Evolutionary conservation across 2,329 filamentous ascomycete species (phyloP).

Genomic region (Colletotrichum noveboracense): DNA sequence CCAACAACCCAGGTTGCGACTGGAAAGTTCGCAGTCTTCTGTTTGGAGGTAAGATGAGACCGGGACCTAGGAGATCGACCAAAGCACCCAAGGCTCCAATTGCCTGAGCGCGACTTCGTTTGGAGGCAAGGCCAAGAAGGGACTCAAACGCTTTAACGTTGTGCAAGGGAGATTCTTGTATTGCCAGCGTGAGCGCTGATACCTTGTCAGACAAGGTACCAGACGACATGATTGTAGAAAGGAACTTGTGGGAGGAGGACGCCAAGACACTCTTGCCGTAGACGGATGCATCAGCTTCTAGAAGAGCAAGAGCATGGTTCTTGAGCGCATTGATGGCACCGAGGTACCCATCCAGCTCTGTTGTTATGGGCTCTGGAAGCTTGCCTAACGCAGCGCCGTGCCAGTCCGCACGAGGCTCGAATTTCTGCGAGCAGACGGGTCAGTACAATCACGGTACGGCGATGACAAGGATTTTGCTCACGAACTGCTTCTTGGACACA

Average conservation of each 20-base stretch:
- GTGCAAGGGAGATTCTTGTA: slow-evolving; percentile 96
- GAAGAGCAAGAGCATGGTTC: slow-evolving; percentile 73
- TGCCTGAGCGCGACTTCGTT: slow-evolving; percentile 91
- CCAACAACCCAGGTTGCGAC: slow-evolving; percentile 77
- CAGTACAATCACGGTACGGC: neutral
- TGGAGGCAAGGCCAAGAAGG: slow-evolving; percentile 81
- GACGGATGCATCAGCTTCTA: slow-evolving; percentile 77
- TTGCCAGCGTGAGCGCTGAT: slow-evolving; percentile 89
- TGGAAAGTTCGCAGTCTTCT: slow-evolving; percentile 82
- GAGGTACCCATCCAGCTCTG: slow-evolving; percentile 48
- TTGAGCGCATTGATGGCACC: slow-evolving; percentile 59
- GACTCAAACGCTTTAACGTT: slow-evolving; percentile 89
- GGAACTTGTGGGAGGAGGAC: slow-evolving; percentile 91
- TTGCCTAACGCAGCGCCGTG: slow-evolving; percentile 49
- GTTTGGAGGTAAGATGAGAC: slow-evolving; percentile 81
- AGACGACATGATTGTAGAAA: slow-evolving; percentile 95
- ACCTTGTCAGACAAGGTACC: slow-evolving; percentile 97
- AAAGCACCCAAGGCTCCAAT: slow-evolving; percentile 91
- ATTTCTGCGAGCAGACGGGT: slow-evolving; percentile 42
- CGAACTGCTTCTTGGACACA: slow-evolving; percentile 47
- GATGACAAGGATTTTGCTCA: slow-evolving; percentile 3
- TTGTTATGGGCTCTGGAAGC: slow-evolving; percentile 49
- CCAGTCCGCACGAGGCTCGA: slow-evolving; percentile 65
- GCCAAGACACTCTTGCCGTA: slow-evolving; percentile 78
- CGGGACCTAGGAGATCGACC: slow-evolving; percentile 92